Evolutionary conservation across 1,139 yeast species (phyloP).

Genomic region (Candida sanyaensis): DNA sequence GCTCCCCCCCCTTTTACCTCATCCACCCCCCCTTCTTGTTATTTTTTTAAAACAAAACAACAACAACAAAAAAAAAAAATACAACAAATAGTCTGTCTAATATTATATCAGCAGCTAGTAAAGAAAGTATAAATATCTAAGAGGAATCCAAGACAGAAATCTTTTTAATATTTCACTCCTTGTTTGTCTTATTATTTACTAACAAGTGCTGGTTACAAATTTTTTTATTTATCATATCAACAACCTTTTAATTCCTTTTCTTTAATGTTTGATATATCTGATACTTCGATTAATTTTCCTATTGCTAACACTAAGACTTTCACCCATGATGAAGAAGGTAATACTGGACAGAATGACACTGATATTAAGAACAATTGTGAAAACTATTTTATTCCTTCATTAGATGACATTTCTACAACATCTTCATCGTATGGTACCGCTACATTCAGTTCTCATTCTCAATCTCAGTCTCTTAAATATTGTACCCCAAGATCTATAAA

Average conservation of each 20-base stretch:
- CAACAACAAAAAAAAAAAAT: too few relatives aligned
- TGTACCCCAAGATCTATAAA: conserved; percentile 22
- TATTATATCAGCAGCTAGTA: too few relatives aligned
- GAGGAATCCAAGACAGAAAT: too few relatives aligned
- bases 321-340: not conserved
- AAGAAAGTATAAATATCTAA: too few relatives aligned
- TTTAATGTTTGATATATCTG: conserved; percentile 1
- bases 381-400: conserved; percentile 10
- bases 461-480: conserved; percentile 5
- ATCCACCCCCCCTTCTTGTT: too few relatives aligned
- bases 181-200: not conserved
- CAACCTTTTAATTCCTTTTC: not conserved
- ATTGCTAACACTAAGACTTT: not conserved
- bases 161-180: not conserved
- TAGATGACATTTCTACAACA: conserved; percentile 8
- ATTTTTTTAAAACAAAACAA: too few relatives aligned
- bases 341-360: not conserved
- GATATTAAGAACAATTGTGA: not conserved
- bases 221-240: not conserved
- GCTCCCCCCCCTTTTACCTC: too few relatives aligned
- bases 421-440: conserved; percentile 3
- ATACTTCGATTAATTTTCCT: not conserved
- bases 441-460: not conserved
- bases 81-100: too few relatives aligned
- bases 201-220: conserved; percentile 1